A percentile compares a stretch with the other conserved stretches of the same genome.
Conservation (phyloP, 345 rosid genomes). For the Arabidopsis arenosa region DNA sequence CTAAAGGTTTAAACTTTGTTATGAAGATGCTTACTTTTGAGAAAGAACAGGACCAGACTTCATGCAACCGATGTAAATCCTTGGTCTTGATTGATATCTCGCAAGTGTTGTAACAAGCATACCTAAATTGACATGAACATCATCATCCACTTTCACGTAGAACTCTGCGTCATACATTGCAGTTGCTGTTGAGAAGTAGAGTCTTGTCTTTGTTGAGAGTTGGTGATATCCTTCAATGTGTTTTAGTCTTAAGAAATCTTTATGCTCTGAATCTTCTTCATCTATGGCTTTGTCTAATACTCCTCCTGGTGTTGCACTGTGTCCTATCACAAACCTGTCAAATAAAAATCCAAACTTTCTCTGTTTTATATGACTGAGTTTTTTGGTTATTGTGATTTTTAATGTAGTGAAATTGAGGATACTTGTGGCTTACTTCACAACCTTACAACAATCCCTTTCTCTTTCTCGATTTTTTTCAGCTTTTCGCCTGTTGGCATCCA, state of each 20-base stretch:
- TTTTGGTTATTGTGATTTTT: background rate
- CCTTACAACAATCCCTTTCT: slow-evolving; percentile 81
- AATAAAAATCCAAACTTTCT: background rate
- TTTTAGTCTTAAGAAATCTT: slow-evolving; percentile 76
- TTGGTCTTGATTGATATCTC: slow-evolving; percentile 61
- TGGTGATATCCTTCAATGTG: slow-evolving; percentile 88
- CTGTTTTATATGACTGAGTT: background rate
- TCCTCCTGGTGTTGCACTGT: slow-evolving; percentile 79
- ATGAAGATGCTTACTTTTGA: slow-evolving; percentile 55
- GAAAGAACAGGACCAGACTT: slow-evolving; percentile 92
- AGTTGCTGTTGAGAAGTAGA: slow-evolving; percentile 81
- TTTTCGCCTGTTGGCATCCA: slow-evolving; percentile 91
- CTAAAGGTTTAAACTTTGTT: background rate
- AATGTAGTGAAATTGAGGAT: background rate
- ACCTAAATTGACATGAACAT: slow-evolving; percentile 84
- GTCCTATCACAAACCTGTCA: slow-evolving; percentile 80
- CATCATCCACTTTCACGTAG: slow-evolving; percentile 86
- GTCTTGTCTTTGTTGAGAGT: slow-evolving; percentile 78
- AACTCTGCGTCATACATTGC: slow-evolving; percentile 86
- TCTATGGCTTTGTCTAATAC: slow-evolving; percentile 76
- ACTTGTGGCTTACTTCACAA: slow-evolving; percentile 44
- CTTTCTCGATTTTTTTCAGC: slow-evolving; percentile 70
- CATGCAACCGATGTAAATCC: slow-evolving; percentile 97
- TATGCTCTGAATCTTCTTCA: slow-evolving; percentile 64
- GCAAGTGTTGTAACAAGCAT: slow-evolving; percentile 62